Conservation (phyloP, 345 rosid species). For the Arabis hirsuta region DNA sequence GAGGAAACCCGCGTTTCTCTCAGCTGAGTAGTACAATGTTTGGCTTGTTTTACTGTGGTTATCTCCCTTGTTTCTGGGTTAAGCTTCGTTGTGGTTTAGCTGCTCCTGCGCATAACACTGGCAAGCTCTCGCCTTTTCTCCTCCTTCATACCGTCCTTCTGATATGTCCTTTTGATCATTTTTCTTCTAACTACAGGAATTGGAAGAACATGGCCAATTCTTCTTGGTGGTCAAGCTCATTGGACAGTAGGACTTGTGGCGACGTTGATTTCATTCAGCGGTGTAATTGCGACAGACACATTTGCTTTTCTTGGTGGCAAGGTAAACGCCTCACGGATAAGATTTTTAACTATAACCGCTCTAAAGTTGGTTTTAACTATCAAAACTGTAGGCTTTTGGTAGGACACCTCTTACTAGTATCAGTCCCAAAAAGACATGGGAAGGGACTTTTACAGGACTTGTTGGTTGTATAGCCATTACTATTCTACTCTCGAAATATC, state of each 20-base stretch:
- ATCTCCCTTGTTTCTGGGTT: slow-evolving; percentile 95
- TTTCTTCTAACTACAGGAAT: slow-evolving; percentile 48
- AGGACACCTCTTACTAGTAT: slow-evolving; percentile 76
- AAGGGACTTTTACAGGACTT: slow-evolving; percentile 79
- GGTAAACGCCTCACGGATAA: slow-evolving; percentile 47
- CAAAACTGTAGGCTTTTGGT: slow-evolving; percentile 72
- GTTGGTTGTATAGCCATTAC: slow-evolving; percentile 81
- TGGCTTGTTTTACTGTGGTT: slow-evolving; percentile 89
- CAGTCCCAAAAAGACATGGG: slow-evolving; percentile 98
- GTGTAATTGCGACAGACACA: slow-evolving; percentile 90
- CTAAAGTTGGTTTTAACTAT: slow-evolving; percentile 2
- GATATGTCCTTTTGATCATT: slow-evolving; percentile 18
- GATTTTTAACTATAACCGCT: not conserved
- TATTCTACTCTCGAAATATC: slow-evolving; percentile 57
- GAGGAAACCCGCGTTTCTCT: slow-evolving; percentile 88
- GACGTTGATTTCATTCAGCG: slow-evolving; percentile 75
- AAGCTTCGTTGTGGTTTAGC: slow-evolving; percentile 90
- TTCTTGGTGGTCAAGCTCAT: slow-evolving; percentile 89
- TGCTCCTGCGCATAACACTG: slow-evolving; percentile 77
- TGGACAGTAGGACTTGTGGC: slow-evolving; percentile 98
- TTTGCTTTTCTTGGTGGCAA: slow-evolving; percentile 93
- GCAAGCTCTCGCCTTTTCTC: slow-evolving; percentile 51
- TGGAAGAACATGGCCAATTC: slow-evolving; percentile 74
- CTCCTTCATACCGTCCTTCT: slow-evolving; percentile 7
- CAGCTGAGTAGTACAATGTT: slow-evolving; percentile 91